Conservation (phyloP, 371 early-diverging fungal genomes). For the Mucor racemosus region DNA sequence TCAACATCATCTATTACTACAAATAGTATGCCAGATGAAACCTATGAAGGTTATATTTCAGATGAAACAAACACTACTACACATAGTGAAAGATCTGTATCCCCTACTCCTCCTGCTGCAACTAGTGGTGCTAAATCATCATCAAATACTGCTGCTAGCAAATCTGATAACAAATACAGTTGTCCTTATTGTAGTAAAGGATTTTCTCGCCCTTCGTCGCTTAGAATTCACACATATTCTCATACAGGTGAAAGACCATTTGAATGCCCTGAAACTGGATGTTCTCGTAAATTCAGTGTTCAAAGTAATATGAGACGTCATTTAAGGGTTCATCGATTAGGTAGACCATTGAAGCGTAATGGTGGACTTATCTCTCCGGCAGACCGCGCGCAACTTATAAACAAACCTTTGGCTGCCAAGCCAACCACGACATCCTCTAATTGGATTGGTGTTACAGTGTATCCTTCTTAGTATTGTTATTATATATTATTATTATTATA, state of each 20-base stretch:
- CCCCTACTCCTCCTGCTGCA: background rate
- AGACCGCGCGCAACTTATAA: conserved; percentile 29
- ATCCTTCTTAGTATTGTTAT: background rate
- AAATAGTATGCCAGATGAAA: conserved; percentile 22
- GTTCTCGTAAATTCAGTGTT: conserved; percentile 76
- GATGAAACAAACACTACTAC: conserved; percentile 6
- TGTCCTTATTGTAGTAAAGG: conserved; percentile 72
- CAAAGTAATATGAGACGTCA: conserved; percentile 42
- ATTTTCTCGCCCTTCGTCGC: conserved; percentile 76
- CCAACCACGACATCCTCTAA: conserved; percentile 8
- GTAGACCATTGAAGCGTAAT: conserved; percentile 30
- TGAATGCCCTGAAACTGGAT: conserved; percentile 67
- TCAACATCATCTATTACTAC: conserved; percentile 38
- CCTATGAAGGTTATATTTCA: conserved; percentile 14
- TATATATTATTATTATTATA: background rate
- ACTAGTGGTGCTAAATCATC: background rate
- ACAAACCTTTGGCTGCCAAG: conserved; percentile 36
- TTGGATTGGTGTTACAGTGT: conserved; percentile 21
- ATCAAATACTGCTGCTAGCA: background rate
- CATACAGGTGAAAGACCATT: conserved; percentile 83
- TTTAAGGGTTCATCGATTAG: conserved; percentile 49
- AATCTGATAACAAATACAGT: conserved; percentile 55
- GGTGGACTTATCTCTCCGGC: conserved; percentile 15
- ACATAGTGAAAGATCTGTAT: background rate
- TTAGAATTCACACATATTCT: conserved; percentile 71